Percentiles rank a stretch among this genome's conserved stretches.
Conservation (phyloP, 2,329 filamentous ascomycete species). For the Paracamarosporium sp. region DNA sequence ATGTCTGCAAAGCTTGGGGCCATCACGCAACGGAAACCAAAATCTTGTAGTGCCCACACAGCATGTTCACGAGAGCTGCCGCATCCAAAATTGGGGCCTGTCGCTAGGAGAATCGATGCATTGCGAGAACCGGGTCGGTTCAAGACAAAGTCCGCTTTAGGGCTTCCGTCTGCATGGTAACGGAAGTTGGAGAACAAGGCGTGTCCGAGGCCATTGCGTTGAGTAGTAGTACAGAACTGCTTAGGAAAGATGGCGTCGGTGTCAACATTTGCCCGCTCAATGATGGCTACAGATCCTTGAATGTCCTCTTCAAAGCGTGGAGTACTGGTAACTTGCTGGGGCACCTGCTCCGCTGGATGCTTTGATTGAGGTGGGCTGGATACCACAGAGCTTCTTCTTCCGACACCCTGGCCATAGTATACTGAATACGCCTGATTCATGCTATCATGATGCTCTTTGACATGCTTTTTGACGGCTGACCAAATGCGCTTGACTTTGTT, state of each 20-base stretch:
- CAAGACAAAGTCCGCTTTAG: constrained; percentile 81
- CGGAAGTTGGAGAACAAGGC: constrained; percentile 88
- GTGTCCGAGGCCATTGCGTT: constrained; percentile 88
- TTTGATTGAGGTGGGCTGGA: constrained; percentile 69
- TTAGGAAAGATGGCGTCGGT: constrained; percentile 99
- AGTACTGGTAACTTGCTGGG: constrained; percentile 71
- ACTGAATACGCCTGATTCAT: constrained; percentile 61
- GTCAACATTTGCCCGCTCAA: constrained; percentile 91
- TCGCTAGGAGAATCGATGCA: constrained; percentile 88
- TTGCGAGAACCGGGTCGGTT: constrained; percentile 87
- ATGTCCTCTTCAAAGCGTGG: constrained; percentile 81
- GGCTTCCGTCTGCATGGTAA: constrained; percentile 68
- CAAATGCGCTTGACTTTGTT: constrained; percentile 47
- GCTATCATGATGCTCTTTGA: constrained; percentile 57
- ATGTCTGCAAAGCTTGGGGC: constrained; percentile 89
- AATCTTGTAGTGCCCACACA: constrained; percentile 95
- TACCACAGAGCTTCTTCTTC: neutral
- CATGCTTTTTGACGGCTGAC: neutral
- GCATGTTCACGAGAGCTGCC: constrained; percentile 93
- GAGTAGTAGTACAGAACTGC: constrained; percentile 99
- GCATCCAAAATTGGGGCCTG: constrained; percentile 94
- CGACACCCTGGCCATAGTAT: neutral
- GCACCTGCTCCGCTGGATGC: constrained; percentile 67
- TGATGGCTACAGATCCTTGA: constrained; percentile 84
- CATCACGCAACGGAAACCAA: constrained; percentile 93